phyloP scores from a whole-genome alignment of 2,329 filamentous ascomycete genomes.

The Talaromyces sp. region DNA sequence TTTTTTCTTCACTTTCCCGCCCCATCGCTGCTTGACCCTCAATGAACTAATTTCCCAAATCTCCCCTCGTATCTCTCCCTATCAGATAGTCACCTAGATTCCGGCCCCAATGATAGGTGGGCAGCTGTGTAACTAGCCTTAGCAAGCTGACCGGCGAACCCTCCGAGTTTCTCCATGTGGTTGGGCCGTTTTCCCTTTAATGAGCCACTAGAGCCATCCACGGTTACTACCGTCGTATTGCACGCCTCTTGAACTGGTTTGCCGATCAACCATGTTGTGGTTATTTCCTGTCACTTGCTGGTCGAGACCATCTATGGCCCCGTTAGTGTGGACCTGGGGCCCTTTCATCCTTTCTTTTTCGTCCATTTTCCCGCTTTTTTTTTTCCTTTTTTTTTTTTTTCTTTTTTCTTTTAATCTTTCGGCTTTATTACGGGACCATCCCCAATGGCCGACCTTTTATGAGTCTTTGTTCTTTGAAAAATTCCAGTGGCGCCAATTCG shows the following conservation, averaged over 20 bases:
- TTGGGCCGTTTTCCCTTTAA: neutral
- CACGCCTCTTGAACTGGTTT: neutral
- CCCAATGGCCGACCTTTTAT: neutral
- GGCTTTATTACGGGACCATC: conserved; percentile 4
- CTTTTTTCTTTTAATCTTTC: neutral
- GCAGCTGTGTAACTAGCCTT: too few relatives aligned
- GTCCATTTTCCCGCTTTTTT: neutral
- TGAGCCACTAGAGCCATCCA: neutral
- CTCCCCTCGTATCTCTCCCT: neutral
- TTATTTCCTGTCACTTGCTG: conserved; percentile 13
- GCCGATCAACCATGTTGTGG: conserved; percentile 11
- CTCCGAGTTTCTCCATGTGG: conserved; percentile 1
- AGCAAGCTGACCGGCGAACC: neutral
- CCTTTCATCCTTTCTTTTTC: conserved; percentile 5
- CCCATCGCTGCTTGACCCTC: neutral
- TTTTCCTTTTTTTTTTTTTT: neutral
- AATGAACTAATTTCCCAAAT: neutral
- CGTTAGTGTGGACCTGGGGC: neutral
- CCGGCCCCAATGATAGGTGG: neutral
- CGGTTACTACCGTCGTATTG: conserved; percentile 21
- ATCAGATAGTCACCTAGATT: neutral
- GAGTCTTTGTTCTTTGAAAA: conserved; percentile 3
- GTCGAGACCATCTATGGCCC: conserved; percentile 22
- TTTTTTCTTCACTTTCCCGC: neutral
- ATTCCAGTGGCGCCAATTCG: too few relatives aligned